Percentiles rank a stretch among this genome's conserved stretches.
phyloP scores from a whole-genome alignment of 2,329 filamentous ascomycete species.

The Microcyclospora pomicola region DNA sequence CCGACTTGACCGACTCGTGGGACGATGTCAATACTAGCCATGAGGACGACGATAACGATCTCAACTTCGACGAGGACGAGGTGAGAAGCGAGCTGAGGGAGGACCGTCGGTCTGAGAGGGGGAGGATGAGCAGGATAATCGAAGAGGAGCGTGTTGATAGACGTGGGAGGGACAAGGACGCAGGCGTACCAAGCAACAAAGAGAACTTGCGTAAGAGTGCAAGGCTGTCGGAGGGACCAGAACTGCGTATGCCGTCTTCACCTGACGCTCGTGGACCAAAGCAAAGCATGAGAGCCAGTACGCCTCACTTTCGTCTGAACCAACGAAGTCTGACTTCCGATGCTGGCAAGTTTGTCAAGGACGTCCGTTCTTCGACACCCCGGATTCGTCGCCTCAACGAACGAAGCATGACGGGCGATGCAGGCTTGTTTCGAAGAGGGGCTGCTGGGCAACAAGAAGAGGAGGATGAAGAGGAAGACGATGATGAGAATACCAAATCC shows the following conservation, averaged over 20 bases:
- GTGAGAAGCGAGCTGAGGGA: constrained; percentile 16
- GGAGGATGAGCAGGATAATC: constrained; percentile 3
- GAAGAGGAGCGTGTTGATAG: constrained; percentile 7
- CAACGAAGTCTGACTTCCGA: constrained; percentile 18
- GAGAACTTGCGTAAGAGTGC: constrained; percentile 4
- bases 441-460: constrained; percentile 11
- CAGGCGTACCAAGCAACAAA: not conserved
- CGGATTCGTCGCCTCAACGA: constrained; percentile 12
- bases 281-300: constrained; percentile 8
- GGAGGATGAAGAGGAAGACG: constrained; percentile 13
- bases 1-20: constrained; percentile 22
- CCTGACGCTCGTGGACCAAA: constrained; percentile 11
- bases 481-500: constrained; percentile 3
- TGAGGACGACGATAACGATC: constrained; percentile 10
- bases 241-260: constrained; percentile 31
- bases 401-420: constrained; percentile 20
- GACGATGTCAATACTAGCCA: constrained; percentile 15
- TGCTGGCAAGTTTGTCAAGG: constrained; percentile 13
- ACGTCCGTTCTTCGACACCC: constrained; percentile 6
- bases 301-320: constrained; percentile 18
- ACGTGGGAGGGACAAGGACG: constrained; percentile 1
- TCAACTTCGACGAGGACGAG: constrained; percentile 16
- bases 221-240: constrained; percentile 21
- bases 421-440: constrained; percentile 9
- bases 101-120: constrained; percentile 7